Evolutionary conservation across 352 stramenopile species (phyloP).

Genomic region (Globisporangium nunn): DNA sequence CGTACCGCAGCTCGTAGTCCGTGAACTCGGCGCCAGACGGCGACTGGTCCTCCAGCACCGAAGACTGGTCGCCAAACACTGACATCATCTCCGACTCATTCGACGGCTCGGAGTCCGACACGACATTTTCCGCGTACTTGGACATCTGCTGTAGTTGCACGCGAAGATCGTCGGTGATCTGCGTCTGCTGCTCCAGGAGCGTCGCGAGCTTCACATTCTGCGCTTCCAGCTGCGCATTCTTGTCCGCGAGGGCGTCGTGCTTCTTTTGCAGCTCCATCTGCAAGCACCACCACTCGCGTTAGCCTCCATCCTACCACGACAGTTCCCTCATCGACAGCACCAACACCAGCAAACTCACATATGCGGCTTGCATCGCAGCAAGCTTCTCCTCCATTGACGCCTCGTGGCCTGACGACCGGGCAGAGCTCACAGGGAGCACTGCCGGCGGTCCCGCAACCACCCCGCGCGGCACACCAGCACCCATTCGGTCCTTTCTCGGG

Average conservation of each 20-base stretch:
- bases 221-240: slow-evolving; percentile 43
- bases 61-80: slow-evolving; percentile 34
- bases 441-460: background rate
- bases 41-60: slow-evolving; percentile 26
- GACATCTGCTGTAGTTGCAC: slow-evolving; percentile 65
- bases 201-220: slow-evolving; percentile 64
- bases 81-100: slow-evolving; percentile 47
- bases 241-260: slow-evolving; percentile 33
- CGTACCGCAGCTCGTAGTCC: slow-evolving; percentile 36
- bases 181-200: slow-evolving; percentile 54
- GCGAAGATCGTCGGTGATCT: slow-evolving; percentile 51
- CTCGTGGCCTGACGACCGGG: slow-evolving; percentile 11
- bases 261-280: slow-evolving; percentile 52
- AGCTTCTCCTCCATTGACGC: slow-evolving; percentile 42
- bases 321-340: background rate
- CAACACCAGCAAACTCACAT: slow-evolving; percentile 12
- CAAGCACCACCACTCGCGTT: background rate
- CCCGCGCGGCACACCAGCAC: background rate
- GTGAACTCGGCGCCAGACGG: slow-evolving; percentile 28
- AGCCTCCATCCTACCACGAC: background rate
- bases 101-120: slow-evolving; percentile 46
- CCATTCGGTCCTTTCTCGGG: slow-evolving; percentile 9
- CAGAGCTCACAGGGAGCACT: slow-evolving; percentile 3
- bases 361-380: slow-evolving; percentile 34
- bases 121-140: slow-evolving; percentile 61